Percentiles rank a stretch among this genome's conserved stretches.
Evolutionary conservation across 2,329 filamentous ascomycete genomes (phyloP).

Genomic region (Pestalotiopsis sp.): DNA sequence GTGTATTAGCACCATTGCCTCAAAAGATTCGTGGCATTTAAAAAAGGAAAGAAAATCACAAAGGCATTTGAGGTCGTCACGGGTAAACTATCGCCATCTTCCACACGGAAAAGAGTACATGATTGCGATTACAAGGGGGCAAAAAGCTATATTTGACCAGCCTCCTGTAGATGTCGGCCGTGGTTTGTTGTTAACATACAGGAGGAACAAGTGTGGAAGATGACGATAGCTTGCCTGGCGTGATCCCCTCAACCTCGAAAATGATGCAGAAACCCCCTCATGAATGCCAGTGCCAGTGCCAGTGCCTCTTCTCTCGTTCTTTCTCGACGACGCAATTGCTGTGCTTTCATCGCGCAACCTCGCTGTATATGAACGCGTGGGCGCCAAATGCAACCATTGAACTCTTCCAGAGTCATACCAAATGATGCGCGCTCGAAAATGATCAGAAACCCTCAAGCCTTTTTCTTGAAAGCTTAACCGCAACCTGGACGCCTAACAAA

Average conservation of each 20-base stretch:
- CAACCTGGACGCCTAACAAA: constrained; percentile 30
- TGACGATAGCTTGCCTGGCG: constrained; percentile 71
- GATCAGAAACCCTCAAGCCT: constrained; percentile 32
- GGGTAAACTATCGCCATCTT: constrained; percentile 65
- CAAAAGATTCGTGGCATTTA: constrained; percentile 20
- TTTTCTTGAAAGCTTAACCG: constrained; percentile 27
- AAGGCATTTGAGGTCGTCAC: constrained; percentile 47
- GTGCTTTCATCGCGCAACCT: constrained; percentile 27
- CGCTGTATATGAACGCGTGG: constrained; percentile 36
- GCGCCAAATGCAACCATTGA: constrained; percentile 36
- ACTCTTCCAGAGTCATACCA: constrained; percentile 36
- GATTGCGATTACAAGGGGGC: constrained; percentile 39
- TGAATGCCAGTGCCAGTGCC: constrained; percentile 20
- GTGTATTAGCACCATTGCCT: constrained; percentile 32
- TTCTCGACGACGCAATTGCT: constrained; percentile 32
- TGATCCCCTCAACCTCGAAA: constrained; percentile 39
- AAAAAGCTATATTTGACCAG: constrained; percentile 53
- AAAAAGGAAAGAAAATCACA: constrained; percentile 29
- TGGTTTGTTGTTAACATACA: constrained; percentile 66
- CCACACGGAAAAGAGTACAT: constrained; percentile 42
- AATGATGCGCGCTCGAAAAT: constrained; percentile 51
- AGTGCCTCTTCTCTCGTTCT: constrained; percentile 27
- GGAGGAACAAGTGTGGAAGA: constrained; percentile 62
- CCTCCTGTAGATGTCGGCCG: constrained; percentile 36
- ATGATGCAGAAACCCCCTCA: constrained; percentile 30